phyloP scores from a whole-genome alignment of 305 asterid species.

The Withania somnifera region DNA sequence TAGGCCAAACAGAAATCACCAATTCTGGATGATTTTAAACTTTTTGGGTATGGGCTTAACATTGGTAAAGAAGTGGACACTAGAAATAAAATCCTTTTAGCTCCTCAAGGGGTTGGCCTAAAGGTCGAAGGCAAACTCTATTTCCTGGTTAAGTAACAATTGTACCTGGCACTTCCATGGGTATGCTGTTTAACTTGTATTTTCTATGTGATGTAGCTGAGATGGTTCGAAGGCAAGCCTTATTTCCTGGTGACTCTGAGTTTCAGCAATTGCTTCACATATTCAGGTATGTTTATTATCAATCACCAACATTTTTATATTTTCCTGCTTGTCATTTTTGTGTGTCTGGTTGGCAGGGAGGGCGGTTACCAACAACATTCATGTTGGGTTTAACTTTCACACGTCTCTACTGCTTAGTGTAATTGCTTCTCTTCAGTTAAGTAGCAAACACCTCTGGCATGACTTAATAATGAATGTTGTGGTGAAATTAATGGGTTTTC shows the following conservation, averaged over 20 bases:
- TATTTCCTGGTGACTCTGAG: constrained; percentile 93
- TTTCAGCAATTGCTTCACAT: constrained; percentile 90
- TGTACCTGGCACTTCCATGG: not conserved
- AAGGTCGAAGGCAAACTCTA: not conserved
- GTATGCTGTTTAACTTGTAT: not conserved
- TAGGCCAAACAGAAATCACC: not conserved
- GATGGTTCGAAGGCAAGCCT: constrained; percentile 81
- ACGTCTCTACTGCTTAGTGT: not conserved
- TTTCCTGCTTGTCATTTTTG: not conserved
- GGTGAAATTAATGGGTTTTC: not conserved
- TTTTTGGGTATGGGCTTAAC: not conserved
- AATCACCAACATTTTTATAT: not conserved
- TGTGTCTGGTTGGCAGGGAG: not conserved
- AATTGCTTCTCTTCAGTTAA: not conserved
- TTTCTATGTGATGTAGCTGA: constrained; percentile 40
- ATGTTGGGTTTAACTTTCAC: no score
- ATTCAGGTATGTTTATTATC: constrained; percentile 38
- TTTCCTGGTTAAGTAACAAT: not conserved
- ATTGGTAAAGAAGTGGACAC: not conserved
- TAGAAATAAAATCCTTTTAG: not conserved
- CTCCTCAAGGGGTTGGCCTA: not conserved
- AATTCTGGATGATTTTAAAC: not conserved
- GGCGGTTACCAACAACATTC: not conserved
- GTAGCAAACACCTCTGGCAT: not conserved
- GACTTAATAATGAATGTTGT: not conserved